Base-by-base conservation (phyloP, 192 early-diverging fungal genomes). In the Linnemannia exigua region DNA sequence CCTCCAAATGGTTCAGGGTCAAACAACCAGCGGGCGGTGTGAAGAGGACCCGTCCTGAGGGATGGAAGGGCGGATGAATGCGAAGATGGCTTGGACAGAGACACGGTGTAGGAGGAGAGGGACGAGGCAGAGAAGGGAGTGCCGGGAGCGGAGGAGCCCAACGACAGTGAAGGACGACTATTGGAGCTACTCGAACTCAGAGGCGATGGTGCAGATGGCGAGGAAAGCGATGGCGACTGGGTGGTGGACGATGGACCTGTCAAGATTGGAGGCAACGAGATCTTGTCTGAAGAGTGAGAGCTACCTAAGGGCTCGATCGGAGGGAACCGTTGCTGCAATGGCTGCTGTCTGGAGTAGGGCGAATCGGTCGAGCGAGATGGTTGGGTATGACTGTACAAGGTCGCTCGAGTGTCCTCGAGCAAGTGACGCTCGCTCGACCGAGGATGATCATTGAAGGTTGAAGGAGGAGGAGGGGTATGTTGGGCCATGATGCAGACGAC, bases 401-500 rank as follows among this genome's bases (percentile, higher is more conserved):
- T 28, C 19, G 44, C 50, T 44, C 67, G 76, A 2, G 74, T n/a
- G n/a, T 87, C 85, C 14, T 81, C 85, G 51, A 74, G 17, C 14
- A 73, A 77, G 17, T 12, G 35, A 12, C 79, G 76, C 6, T 87
- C 77, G 63, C 41, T 47, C 14, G 70, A 38, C n/a, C 77, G 61
- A 35, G 54, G 9, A 35, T 83, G 67, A 37, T 74, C 67, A 41
- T 63, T 72, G 58, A 81, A 41, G 67, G 31, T 36, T 16, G 54
- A 58, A 6, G 72, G 33, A 52, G 48, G 22, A 0, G 72, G 70
- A 74, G 67, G 28, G n/a, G 79, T 67, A 31, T 85, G 66, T 47
- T 77, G 74, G 12, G 85, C 79, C 70, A 91, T 88, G 36, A 85
- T 76, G 44, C 87, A 89, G 17, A 91, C 92, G 67, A 93, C 78